phyloP scores from a whole-genome alignment of 2,329 filamentous ascomycete species.

The Colletotrichum euphorbiae region DNA sequence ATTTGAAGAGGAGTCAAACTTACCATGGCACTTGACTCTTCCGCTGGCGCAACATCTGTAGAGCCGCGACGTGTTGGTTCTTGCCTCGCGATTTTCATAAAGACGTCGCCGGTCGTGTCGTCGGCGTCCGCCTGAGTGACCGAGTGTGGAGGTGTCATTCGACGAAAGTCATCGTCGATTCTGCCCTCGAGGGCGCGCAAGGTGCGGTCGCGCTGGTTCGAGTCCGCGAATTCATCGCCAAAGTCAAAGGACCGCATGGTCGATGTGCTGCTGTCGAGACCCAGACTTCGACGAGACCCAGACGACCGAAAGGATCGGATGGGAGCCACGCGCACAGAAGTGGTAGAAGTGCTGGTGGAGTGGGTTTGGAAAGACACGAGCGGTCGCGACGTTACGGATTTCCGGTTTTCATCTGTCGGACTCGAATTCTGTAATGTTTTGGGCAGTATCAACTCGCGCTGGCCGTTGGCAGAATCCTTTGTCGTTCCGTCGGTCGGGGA shows the following conservation, averaged over 20 bases:
- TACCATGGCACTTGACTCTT: slow-evolving; percentile 59
- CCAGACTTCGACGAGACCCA: slow-evolving; percentile 65
- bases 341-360: slow-evolving; percentile 46
- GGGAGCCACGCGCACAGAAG: slow-evolving; percentile 60
- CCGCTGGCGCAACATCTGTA: slow-evolving; percentile 49
- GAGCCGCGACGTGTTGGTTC: slow-evolving; percentile 56
- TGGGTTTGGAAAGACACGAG: slow-evolving; percentile 64
- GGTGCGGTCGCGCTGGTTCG: slow-evolving; percentile 61
- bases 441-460: slow-evolving; percentile 60
- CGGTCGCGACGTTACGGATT: slow-evolving; percentile 53
- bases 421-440: slow-evolving; percentile 54
- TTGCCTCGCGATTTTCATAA: slow-evolving; percentile 69
- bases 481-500: slow-evolving; percentile 47
- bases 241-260: slow-evolving; percentile 57
- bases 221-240: slow-evolving; percentile 56
- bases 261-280: slow-evolving; percentile 63
- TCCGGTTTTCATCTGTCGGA: slow-evolving; percentile 61
- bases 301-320: slow-evolving; percentile 69
- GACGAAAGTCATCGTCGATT: slow-evolving; percentile 50
- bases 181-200: slow-evolving; percentile 64
- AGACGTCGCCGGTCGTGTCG: slow-evolving; percentile 66
- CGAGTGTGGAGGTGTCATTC: slow-evolving; percentile 56
- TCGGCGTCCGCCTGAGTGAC: slow-evolving; percentile 56
- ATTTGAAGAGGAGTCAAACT: slow-evolving; percentile 48
- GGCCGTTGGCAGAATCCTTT: slow-evolving; percentile 54